Base-by-base conservation (phyloP, 2,329 filamentous ascomycete species). In the Cadophora sp. region DNA sequence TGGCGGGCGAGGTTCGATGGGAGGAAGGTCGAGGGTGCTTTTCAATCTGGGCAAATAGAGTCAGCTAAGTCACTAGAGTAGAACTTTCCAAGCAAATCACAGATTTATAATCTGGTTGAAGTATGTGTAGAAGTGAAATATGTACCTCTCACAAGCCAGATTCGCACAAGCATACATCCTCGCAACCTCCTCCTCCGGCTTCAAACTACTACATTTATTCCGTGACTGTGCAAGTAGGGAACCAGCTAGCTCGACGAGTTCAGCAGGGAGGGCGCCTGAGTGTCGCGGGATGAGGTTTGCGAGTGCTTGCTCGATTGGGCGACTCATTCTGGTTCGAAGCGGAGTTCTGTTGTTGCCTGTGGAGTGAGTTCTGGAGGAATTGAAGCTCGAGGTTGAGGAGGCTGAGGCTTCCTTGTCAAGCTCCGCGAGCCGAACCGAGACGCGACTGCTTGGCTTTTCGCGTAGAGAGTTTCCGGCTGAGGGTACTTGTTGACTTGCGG, bases 111-210 rank as follows among this genome's bases (percentile, higher is more conserved):
- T n/a, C n/a, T n/a, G n/a, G n/a, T n/a, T n/a, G n/a, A n/a, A n/a
- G n/a, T 19, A 40, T 24, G 24, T n/a, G 59, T 16, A 8, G 64
- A 60, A 60, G 50, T 26, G 22, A 60, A 40, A 29, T 26, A 60
- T 74, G 55, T 81, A 92, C 92, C 92, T 88, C 74, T 95, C 93
- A 77, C 94, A 98, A 24, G 96, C 96, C 69, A 99, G 87, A 79
- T 97, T 91, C 16, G 92, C 92, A 78, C 94, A 97, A 4, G 91
- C 92, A 79, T 96, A 96, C 4, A 87, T 85, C 24, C 94, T 87
- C n/a, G 91, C 93, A 72, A 96, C 89, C 79, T 97, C 94, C 79
- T 97, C 94, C 66, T 97, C 93, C 3, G 89, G 86, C 77, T 94
- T 97, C 64, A 97, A 83, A 19, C 87, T 91, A 76, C 88, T 90